Evolutionary conservation across 2,329 filamentous ascomycete species (phyloP).

Genomic region (Fusarium pilosicola): DNA sequence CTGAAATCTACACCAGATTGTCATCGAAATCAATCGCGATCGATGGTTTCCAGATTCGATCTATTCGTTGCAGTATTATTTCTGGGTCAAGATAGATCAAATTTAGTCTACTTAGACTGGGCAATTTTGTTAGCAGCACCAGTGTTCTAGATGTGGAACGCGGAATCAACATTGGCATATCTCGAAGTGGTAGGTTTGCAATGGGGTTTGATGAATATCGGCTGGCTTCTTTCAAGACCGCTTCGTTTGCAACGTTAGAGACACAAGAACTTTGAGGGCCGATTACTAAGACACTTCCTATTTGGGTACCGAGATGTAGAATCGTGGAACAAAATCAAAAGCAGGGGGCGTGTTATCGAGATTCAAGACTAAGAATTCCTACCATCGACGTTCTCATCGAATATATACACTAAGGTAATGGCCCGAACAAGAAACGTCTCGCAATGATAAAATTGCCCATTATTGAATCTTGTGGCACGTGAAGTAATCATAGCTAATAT

Average conservation of each 20-base stretch:
- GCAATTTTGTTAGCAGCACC: rapidly evolving
- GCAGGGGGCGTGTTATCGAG: not conserved
- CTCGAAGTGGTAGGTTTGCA: not conserved
- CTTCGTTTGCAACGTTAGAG: not conserved
- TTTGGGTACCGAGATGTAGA: not conserved
- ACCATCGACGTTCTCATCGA: not conserved
- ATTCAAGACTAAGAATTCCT: not conserved
- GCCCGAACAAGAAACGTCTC: not conserved
- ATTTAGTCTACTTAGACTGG: too few species aligned
- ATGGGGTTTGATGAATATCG: rapidly evolving
- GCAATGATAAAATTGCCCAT: not conserved
- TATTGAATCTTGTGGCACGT: not conserved
- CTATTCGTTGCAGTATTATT: not conserved
- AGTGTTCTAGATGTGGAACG: not conserved
- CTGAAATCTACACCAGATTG: not conserved
- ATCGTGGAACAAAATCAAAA: not conserved
- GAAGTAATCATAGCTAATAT: not conserved
- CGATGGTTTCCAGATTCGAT: not conserved
- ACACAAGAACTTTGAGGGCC: not conserved
- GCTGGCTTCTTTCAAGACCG: not conserved
- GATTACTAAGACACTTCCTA: not conserved
- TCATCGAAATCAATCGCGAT: not conserved
- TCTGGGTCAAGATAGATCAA: not conserved
- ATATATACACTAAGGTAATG: not conserved
- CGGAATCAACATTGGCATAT: not conserved